Conservation (phyloP, 192 early-diverging fungal genomes). For the Geranomyces variabilis region DNA sequence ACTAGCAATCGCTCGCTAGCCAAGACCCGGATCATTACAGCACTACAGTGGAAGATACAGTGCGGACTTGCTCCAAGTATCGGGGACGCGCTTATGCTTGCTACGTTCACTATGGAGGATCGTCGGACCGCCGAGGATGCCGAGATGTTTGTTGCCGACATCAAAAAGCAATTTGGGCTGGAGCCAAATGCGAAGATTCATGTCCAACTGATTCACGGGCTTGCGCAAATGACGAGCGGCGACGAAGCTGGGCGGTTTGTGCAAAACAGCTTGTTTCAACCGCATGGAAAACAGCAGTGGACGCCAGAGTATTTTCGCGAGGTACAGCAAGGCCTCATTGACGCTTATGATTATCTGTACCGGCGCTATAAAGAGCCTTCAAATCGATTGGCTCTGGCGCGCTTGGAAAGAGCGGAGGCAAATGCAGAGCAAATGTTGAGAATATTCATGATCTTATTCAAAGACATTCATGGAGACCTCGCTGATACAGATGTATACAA, state of each 20-base stretch:
- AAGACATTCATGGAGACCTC: background rate
- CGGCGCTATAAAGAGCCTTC: too few relatives aligned
- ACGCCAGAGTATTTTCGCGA: background rate
- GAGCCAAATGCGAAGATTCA: background rate
- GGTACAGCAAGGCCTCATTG: background rate
- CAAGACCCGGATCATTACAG: background rate
- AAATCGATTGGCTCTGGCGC: too few relatives aligned
- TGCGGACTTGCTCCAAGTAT: background rate
- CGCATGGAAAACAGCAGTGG: background rate
- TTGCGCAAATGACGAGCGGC: background rate
- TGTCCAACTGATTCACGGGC: slow-evolving; percentile 1
- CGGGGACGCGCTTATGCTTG: background rate
- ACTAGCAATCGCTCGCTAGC: background rate
- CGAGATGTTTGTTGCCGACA: background rate
- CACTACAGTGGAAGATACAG: background rate
- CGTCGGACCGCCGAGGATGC: background rate
- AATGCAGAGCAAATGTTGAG: background rate
- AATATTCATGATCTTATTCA: background rate
- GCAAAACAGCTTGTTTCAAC: background rate
- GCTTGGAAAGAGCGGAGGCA: background rate
- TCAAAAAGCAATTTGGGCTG: background rate
- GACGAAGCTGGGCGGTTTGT: background rate
- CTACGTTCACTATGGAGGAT: background rate
- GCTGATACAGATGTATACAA: background rate
- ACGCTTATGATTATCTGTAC: background rate